Conservation (phyloP, 75 land plant genomes). For the Pinus tabuliformis region DNA sequence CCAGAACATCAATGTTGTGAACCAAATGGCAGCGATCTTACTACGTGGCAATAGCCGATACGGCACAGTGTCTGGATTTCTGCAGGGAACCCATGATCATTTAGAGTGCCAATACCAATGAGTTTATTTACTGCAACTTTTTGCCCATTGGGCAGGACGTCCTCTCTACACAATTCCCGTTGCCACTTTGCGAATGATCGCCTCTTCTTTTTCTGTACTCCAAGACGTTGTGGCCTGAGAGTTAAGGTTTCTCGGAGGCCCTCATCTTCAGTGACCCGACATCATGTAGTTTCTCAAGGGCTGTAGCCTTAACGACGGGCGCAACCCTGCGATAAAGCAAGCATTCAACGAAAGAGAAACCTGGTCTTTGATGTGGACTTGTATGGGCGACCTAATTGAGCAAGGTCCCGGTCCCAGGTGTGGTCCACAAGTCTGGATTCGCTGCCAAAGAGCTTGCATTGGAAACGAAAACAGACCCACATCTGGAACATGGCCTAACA, state of each 20-base stretch:
- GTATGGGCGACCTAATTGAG: neutral
- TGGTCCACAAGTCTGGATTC: constrained; percentile 43
- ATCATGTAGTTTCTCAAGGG: constrained; percentile 10
- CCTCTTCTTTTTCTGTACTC: constrained; percentile 57
- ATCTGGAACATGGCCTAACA: constrained; percentile 31
- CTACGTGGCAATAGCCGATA: too few species aligned
- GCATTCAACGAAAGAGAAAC: constrained; percentile 20
- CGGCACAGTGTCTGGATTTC: constrained; percentile 33
- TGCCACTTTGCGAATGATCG: constrained; percentile 66
- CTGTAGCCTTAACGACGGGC: constrained; percentile 21
- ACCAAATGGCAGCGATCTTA: too few species aligned
- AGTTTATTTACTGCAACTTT: constrained; percentile 81
- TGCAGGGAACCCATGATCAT: constrained; percentile 68
- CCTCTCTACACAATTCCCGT: constrained; percentile 76
- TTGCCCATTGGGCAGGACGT: constrained; percentile 44
- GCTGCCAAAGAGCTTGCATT: constrained; percentile 30
- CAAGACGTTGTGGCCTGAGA: constrained; percentile 48
- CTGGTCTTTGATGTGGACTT: neutral
- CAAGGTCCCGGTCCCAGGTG: constrained; percentile 3
- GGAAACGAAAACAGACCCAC: constrained; percentile 8
- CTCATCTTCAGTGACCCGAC: constrained; percentile 54
- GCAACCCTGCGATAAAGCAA: constrained; percentile 40
- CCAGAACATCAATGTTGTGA: constrained; percentile 27
- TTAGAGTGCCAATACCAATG: constrained; percentile 27
- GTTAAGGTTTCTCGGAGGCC: constrained; percentile 47